Evolutionary conservation across 2,329 filamentous ascomycete genomes (phyloP).

Genomic region (Fusarium avenaceum): DNA sequence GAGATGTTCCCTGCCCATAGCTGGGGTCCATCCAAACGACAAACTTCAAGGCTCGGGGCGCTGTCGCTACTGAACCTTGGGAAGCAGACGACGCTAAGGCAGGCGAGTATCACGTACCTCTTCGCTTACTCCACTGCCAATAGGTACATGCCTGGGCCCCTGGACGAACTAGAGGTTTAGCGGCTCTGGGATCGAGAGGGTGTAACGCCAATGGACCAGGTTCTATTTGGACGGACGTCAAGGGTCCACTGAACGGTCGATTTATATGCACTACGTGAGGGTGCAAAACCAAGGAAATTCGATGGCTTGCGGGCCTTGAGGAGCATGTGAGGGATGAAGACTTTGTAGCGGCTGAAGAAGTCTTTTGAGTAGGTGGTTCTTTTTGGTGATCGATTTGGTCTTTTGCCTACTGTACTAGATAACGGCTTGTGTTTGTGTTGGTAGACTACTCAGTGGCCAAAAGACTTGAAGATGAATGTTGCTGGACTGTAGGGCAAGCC

Average conservation of each 20-base stretch:
- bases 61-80: slow-evolving; percentile 38
- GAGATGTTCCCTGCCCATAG: slow-evolving; percentile 29
- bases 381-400: neutral
- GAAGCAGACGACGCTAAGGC: slow-evolving; percentile 40
- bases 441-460: neutral
- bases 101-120: slow-evolving; percentile 44
- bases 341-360: slow-evolving; percentile 20
- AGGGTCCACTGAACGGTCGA: slow-evolving; percentile 40
- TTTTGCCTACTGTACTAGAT: neutral
- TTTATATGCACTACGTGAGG: slow-evolving; percentile 39
- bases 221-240: slow-evolving; percentile 34
- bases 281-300: slow-evolving; percentile 44
- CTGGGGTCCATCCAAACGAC: slow-evolving; percentile 40
- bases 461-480: neutral
- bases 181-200: slow-evolving; percentile 43
- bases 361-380: neutral
- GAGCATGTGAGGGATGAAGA: slow-evolving; percentile 28
- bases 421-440: neutral
- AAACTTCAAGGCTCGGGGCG: slow-evolving; percentile 38
- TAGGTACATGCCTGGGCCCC: slow-evolving; percentile 36
- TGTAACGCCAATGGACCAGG: slow-evolving; percentile 50
- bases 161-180: slow-evolving; percentile 41
- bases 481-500: slow-evolving; percentile 3
- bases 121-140: slow-evolving; percentile 34
- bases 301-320: slow-evolving; percentile 36